Conservation (phyloP, 768 basidiomycete genomes). For the Nevesoporus exiguus region DNA sequence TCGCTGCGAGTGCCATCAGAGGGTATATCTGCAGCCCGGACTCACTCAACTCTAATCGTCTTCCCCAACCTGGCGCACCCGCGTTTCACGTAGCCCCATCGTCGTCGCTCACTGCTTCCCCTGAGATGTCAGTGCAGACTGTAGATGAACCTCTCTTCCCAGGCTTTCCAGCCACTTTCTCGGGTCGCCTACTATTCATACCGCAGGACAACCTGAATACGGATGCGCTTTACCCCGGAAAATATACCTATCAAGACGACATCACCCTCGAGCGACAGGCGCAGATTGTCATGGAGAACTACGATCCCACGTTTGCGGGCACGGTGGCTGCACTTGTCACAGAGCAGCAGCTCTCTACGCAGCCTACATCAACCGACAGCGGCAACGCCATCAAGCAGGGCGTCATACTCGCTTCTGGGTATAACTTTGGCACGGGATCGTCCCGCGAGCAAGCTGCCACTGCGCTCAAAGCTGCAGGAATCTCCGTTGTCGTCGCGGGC, state of each 20-base stretch:
- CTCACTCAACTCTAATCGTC: slow-evolving; percentile 48
- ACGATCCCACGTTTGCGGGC: slow-evolving; percentile 82
- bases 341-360: slow-evolving; percentile 18
- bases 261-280: slow-evolving; percentile 94
- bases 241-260: slow-evolving; percentile 99
- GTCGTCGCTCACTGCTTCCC: slow-evolving; percentile 26
- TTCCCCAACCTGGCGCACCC: slow-evolving; percentile 53
- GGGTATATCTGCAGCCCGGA: slow-evolving; percentile 88
- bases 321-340: slow-evolving; percentile 55
- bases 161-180: slow-evolving; percentile 80
- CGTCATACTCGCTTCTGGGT: slow-evolving; percentile 84
- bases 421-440: slow-evolving; percentile 98
- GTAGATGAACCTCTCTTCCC: slow-evolving; percentile 64
- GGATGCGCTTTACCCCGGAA: slow-evolving; percentile 97
- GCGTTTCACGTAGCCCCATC: slow-evolving; percentile 51
- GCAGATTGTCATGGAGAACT: slow-evolving; percentile 99
- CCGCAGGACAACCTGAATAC: slow-evolving; percentile 99
- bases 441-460: slow-evolving; percentile 99
- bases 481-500: slow-evolving; percentile 93
- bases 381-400: slow-evolving; percentile 47
- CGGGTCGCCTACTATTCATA: slow-evolving; percentile 83
- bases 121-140: slow-evolving; percentile 23
- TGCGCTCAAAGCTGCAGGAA: slow-evolving; percentile 88
- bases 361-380: slow-evolving; percentile 4
- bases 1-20: slow-evolving; percentile 91